Evolutionary conservation across 2,329 filamentous ascomycete species (phyloP).

Genomic region (Aureobasidium sp.): DNA sequence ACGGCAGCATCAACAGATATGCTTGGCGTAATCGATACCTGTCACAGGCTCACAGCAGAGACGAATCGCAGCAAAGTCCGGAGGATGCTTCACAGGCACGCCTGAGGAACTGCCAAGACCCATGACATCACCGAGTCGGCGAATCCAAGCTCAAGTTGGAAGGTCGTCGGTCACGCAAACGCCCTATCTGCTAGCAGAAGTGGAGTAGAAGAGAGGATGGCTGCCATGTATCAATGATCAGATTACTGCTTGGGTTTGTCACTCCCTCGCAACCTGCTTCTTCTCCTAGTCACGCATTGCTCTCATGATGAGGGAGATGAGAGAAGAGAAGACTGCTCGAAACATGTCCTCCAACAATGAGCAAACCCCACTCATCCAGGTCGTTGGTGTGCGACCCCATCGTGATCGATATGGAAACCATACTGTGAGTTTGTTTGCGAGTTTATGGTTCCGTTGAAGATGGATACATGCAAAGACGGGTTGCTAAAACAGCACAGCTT

Average conservation of each 20-base stretch:
- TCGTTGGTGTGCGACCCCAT: conserved; percentile 45
- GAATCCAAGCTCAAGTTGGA: neutral
- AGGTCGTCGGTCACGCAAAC: conserved; percentile 4
- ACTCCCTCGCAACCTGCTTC: neutral
- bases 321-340: conserved; percentile 13
- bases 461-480: neutral
- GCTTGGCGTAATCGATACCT: neutral
- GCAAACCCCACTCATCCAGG: conserved; percentile 58
- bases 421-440: conserved; percentile 28
- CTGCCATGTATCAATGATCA: neutral
- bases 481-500: conserved; percentile 28
- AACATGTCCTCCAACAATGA: conserved; percentile 47
- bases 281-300: neutral
- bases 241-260: neutral
- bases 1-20: neutral
- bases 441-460: neutral
- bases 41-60: neutral
- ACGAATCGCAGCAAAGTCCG: neutral
- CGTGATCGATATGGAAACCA: conserved; percentile 43
- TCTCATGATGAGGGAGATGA: conserved; percentile 4
- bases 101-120: neutral
- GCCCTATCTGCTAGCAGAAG: neutral
- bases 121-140: conserved; percentile 1
- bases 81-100: neutral
- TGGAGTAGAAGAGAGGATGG: neutral